A percentile compares a stretch with the other conserved stretches of the same genome.
These are phyloP conservation scores for Russula emetica DNA, from an alignment of 768 basidiomycete species.

Conservation along the genomic window DNA sequence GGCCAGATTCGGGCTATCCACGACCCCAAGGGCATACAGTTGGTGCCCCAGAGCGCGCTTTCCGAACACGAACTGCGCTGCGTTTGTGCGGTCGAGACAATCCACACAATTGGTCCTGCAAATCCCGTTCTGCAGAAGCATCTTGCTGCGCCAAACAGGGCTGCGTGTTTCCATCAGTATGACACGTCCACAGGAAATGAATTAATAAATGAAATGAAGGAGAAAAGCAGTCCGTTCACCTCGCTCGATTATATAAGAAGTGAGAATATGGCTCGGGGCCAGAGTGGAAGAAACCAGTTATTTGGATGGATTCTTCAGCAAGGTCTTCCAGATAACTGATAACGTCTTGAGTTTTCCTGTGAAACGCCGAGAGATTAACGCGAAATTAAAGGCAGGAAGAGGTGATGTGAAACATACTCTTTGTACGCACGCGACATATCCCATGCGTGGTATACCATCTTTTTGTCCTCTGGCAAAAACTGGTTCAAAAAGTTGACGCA, in stretches of 20 bases:
- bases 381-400: not conserved
- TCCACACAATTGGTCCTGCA: constrained; percentile 96
- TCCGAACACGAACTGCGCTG: constrained; percentile 94
- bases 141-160: constrained; percentile 54
- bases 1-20: constrained; percentile 76
- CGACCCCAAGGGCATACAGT: constrained; percentile 87
- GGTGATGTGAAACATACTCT: constrained; percentile 52
- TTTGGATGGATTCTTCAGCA: constrained; percentile 87
- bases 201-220: not conserved
- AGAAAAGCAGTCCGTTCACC: constrained; percentile 32
- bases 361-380: not conserved
- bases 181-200: not conserved
- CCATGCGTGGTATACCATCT: constrained; percentile 91
- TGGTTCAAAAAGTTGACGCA: constrained; percentile 94
- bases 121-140: constrained; percentile 86
- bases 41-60: constrained; percentile 94
- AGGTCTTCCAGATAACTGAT: constrained; percentile 93
- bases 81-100: constrained; percentile 94
- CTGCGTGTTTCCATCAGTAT: constrained; percentile 11
- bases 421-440: constrained; percentile 96
- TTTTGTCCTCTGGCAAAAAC: constrained; percentile 79
- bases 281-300: constrained; percentile 93
- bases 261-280: constrained; percentile 83
- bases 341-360: constrained; percentile 90
- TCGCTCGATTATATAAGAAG: constrained; percentile 44